Conservation (phyloP, 2,329 filamentous ascomycete genomes). For the Cladosporium sp. region DNA sequence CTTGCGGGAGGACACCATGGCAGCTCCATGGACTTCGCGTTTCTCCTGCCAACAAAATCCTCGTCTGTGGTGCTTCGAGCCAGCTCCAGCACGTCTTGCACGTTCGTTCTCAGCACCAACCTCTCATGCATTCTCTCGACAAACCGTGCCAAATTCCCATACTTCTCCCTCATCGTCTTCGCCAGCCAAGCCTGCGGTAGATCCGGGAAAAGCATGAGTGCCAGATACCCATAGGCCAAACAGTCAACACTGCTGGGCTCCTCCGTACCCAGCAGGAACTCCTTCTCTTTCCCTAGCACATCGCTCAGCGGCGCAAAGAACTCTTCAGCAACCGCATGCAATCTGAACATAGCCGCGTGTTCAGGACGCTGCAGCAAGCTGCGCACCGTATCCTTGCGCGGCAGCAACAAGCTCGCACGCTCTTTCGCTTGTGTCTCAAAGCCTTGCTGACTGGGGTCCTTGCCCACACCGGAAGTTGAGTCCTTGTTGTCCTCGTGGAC, state of each 20-base stretch:
- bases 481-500: conserved; percentile 35
- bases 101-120: conserved; percentile 21
- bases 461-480: conserved; percentile 25
- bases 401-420: conserved; percentile 47
- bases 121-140: conserved; percentile 31
- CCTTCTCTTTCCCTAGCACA: conserved; percentile 51
- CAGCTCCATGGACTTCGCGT: conserved; percentile 17
- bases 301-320: conserved; percentile 68
- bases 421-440: conserved; percentile 32
- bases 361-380: conserved; percentile 62
- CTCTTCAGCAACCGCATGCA: conserved; percentile 66
- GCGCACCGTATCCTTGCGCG: conserved; percentile 55
- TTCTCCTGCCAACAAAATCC: conserved; percentile 11
- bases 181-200: conserved; percentile 60
- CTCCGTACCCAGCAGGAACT: conserved; percentile 51
- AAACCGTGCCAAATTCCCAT: conserved; percentile 36
- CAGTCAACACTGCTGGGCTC: conserved; percentile 68
- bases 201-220: conserved; percentile 61
- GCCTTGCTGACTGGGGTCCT: conserved; percentile 19
- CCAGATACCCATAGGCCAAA: conserved; percentile 72
- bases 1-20: conserved; percentile 21
- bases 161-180: conserved; percentile 51
- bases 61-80: conserved; percentile 9
- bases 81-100: conserved; percentile 21
- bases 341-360: conserved; percentile 66